Percentiles rank a stretch among this genome's conserved stretches.
Evolutionary conservation across 2,329 filamentous ascomycete species (phyloP).

Genomic region (Delphinella strobiligena): DNA sequence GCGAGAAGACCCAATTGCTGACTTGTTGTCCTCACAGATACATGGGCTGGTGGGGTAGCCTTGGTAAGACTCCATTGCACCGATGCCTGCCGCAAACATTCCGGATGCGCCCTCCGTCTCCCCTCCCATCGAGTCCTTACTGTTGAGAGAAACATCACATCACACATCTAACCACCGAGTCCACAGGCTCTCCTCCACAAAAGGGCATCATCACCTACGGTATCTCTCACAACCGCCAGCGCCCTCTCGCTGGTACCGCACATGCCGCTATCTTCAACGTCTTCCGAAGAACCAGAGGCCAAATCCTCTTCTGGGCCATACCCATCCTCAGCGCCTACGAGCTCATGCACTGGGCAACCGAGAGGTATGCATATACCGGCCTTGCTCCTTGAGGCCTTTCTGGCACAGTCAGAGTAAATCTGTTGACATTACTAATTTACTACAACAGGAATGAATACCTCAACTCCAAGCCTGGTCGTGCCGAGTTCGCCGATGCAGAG

Average conservation of each 20-base stretch:
- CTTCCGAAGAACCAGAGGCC: constrained; percentile 71
- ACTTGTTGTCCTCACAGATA: constrained; percentile 43
- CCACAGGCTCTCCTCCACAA: constrained; percentile 37
- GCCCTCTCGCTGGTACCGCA: constrained; percentile 64
- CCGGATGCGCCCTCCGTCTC: constrained; percentile 1
- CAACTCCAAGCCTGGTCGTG: constrained; percentile 65
- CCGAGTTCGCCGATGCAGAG: constrained; percentile 36
- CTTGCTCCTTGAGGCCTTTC: no score
- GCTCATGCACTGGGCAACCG: constrained; percentile 78
- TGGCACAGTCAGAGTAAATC: neutral
- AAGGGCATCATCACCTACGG: constrained; percentile 58
- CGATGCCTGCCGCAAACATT: neutral
- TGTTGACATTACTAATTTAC: no score
- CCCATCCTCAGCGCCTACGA: constrained; percentile 70
- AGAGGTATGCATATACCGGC: constrained; percentile 52
- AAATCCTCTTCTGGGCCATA: constrained; percentile 82
- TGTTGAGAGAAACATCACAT: no score
- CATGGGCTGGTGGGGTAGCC: constrained; percentile 61
- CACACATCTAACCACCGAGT: constrained; percentile 7
- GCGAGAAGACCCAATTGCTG: constrained; percentile 11
- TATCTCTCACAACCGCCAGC: constrained; percentile 77
- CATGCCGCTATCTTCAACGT: constrained; percentile 90
- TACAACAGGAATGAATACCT: constrained; percentile 64
- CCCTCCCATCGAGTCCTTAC: neutral
- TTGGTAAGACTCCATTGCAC: constrained; percentile 45